Evolutionary conservation across 23 red algal genomes (phyloP).

Genomic region (Gracilaria vermiculophylla): DNA sequence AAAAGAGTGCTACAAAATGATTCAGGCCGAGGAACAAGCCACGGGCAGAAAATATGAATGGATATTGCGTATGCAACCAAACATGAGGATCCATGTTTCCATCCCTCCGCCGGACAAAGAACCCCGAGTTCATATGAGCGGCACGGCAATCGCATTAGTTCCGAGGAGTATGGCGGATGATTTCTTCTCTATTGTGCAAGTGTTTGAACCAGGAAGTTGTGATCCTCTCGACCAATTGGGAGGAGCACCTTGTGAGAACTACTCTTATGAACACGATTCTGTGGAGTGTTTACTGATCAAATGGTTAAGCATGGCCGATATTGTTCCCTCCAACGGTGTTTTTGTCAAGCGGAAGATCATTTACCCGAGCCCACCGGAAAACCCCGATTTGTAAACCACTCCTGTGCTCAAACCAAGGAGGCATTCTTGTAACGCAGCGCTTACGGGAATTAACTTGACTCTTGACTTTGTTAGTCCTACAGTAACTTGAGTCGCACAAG

Average conservation of each 20-base stretch:
- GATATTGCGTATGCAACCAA: constrained; percentile 48
- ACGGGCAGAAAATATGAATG: constrained; percentile 21
- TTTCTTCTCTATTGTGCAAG: constrained; percentile 46
- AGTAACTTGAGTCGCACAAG: not conserved
- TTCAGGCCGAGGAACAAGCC: constrained; percentile 6
- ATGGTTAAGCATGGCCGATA: constrained; percentile 43
- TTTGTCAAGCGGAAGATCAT: constrained; percentile 59
- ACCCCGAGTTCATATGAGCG: constrained; percentile 59
- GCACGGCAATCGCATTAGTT: constrained; percentile 33
- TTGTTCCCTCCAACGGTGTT: constrained; percentile 58
- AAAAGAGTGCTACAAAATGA: constrained; percentile 25
- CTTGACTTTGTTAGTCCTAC: too few relatives aligned
- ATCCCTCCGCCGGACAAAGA: not conserved
- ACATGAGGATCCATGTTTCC: constrained; percentile 35
- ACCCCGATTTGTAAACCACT: not conserved
- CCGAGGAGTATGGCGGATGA: constrained; percentile 40
- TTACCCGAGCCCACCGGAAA: constrained; percentile 19
- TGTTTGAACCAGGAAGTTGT: constrained; percentile 28
- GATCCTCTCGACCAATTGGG: constrained; percentile 27
- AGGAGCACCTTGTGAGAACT: constrained; percentile 43
- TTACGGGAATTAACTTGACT: not conserved
- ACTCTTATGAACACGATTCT: constrained; percentile 32
- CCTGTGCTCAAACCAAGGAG: not conserved
- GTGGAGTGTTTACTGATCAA: constrained; percentile 56
- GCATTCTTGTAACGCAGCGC: not conserved